Base-by-base conservation (phyloP, 2,329 filamentous ascomycete genomes). In the Cladorrhinum sp. region DNA sequence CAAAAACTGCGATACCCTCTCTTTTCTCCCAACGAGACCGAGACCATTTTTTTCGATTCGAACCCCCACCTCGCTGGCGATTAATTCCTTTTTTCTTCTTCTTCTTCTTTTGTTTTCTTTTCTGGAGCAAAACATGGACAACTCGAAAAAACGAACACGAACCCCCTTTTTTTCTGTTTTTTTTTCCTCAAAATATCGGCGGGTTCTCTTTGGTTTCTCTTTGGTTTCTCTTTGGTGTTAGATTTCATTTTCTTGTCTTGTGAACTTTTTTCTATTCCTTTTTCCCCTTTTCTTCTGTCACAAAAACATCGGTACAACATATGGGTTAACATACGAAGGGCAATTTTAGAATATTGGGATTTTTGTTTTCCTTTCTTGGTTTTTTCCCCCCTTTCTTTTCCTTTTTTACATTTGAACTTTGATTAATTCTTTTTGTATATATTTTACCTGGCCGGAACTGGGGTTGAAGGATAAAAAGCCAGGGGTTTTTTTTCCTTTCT, bases 401-500 rank as follows among this genome's bases (percentile, higher is more conserved):
- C 49, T 63, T 63, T 41, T 60, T 59, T 20, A 64, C 55, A 5
- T 48, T 57, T 22, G 16, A 27, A 29, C 27, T n/a, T n/a, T n/a
- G n/a, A n/a, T n/a, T n/a, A n/a, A n/a, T n/a, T n/a, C n/a, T n/a
- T n/a, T n/a, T n/a, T n/a, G n/a, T n/a, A n/a, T n/a, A n/a, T n/a
- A n/a, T n/a, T n/a, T n/a, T n/a, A n/a, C n/a, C n/a, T n/a, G n/a
- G n/a, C n/a, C n/a, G n/a, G n/a, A n/a, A n/a, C n/a, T n/a, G n/a
- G n/a, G n/a, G n/a, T n/a, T n/a, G n/a, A n/a, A n/a, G n/a, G n/a
- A n/a, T n/a, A n/a, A n/a, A n/a, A n/a, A n/a, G n/a, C n/a, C n/a
- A n/a, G n/a, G n/a, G n/a, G n/a, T n/a, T n/a, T n/a, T n/a, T n/a
- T n/a, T n/a, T n/a, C n/a, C n/a, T n/a, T n/a, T n/a, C n/a, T n/a